phyloP scores from a whole-genome alignment of 106 monocot species.

The Xerophyta viscosa region DNA sequence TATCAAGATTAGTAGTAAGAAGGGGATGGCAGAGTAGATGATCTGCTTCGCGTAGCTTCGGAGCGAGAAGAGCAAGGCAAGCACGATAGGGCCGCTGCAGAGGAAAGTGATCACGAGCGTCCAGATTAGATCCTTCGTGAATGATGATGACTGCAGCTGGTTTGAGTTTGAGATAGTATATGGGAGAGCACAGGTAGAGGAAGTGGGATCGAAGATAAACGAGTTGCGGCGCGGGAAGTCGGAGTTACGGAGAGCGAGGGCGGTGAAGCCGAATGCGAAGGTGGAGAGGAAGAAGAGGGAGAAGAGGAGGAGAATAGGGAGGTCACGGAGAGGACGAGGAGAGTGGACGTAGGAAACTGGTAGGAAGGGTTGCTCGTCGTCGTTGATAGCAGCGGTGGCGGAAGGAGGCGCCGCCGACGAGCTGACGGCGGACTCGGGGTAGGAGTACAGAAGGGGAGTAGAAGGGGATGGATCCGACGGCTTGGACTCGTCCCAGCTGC shows the following conservation, averaged over 20 bases:
- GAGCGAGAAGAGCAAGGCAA: constrained; percentile 52
- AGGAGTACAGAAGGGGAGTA: not conserved
- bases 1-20: constrained; percentile 57
- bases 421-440: not conserved
- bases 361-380: constrained; percentile 33
- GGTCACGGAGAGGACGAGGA: constrained; percentile 60
- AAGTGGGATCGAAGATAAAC: constrained; percentile 27
- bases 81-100: constrained; percentile 29
- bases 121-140: constrained; percentile 35
- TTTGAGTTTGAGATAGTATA: not conserved
- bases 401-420: not conserved
- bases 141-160: not conserved
- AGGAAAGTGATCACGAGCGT: constrained; percentile 59
- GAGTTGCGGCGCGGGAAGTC: constrained; percentile 21
- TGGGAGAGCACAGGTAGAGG: not conserved
- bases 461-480: constrained; percentile 18
- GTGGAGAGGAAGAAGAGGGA: constrained; percentile 52
- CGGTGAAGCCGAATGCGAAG: constrained; percentile 34
- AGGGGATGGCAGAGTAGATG: constrained; percentile 56
- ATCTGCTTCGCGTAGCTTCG: constrained; percentile 53
- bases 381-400: too few relatives aligned
- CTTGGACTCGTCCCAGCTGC: constrained; percentile 26
- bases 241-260: constrained; percentile 40
- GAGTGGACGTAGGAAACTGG: constrained; percentile 58
- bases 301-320: constrained; percentile 52